These are phyloP conservation scores for Backusella sp. DNA, from an alignment of 192 early-diverging fungal species.

Conservation along the genomic window DNA sequence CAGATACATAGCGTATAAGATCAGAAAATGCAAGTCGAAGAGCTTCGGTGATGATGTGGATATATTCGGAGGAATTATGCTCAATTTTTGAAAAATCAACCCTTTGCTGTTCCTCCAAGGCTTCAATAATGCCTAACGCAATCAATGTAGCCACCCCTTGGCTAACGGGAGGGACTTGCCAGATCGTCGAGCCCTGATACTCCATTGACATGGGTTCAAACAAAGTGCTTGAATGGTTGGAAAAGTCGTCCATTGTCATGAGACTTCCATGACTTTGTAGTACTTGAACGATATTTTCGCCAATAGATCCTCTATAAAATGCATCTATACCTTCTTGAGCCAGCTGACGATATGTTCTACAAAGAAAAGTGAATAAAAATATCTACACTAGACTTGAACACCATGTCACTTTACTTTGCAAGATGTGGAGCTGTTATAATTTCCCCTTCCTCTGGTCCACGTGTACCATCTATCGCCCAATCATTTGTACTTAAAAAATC, in stretches of 20 bases:
- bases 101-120: conserved; percentile 44
- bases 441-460: conserved; percentile 58
- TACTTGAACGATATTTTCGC: conserved; percentile 58
- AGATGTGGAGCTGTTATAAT: conserved; percentile 54
- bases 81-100: conserved; percentile 40
- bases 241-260: conserved; percentile 65
- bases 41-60: conserved; percentile 67
- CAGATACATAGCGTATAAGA: conserved; percentile 55
- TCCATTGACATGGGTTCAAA: conserved; percentile 61
- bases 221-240: conserved; percentile 45
- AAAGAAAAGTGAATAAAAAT: neutral
- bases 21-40: conserved; percentile 76
- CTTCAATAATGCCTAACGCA: conserved; percentile 63
- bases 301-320: conserved; percentile 69
- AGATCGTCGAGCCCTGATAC: conserved; percentile 54
- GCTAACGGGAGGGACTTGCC: conserved; percentile 74
- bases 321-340: conserved; percentile 60
- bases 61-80: conserved; percentile 58
- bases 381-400: neutral
- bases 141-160: conserved; percentile 70
- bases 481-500: conserved; percentile 39
- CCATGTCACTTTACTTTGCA: conserved; percentile 38
- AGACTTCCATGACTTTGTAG: conserved; percentile 54
- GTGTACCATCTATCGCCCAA: conserved; percentile 45
- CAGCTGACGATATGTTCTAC: conserved; percentile 50